Percentiles rank a stretch among this genome's conserved stretches.
Conservation (phyloP, 176 grass and related monocot genomes). For the Tillandsia fasciculata region DNA sequence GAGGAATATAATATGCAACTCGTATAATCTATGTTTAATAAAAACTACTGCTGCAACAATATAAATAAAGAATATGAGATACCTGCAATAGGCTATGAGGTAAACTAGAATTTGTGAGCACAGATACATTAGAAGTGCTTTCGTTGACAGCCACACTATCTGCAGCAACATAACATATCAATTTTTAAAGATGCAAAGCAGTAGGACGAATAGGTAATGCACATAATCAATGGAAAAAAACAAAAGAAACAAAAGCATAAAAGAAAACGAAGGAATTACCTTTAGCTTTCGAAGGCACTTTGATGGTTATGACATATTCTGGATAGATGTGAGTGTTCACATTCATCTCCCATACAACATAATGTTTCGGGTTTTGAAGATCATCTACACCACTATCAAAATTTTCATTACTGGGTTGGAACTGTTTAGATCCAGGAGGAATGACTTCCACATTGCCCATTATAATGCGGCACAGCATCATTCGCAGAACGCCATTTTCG, state of each 20-base stretch:
- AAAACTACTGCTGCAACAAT: slow-evolving; percentile 31
- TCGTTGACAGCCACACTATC: slow-evolving; percentile 46
- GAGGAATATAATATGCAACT: background rate
- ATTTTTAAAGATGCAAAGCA: slow-evolving; percentile 6
- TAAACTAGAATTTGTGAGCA: slow-evolving; percentile 58
- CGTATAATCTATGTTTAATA: slow-evolving; percentile 42
- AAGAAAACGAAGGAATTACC: slow-evolving; percentile 27
- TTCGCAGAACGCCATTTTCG: slow-evolving; percentile 63
- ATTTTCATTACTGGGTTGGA: slow-evolving; percentile 47
- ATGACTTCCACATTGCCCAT: slow-evolving; percentile 98
- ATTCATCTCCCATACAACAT: slow-evolving; percentile 91
- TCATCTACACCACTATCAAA: slow-evolving; percentile 97
- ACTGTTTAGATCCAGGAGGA: slow-evolving; percentile 71
- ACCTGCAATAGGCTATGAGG: slow-evolving; percentile 47
- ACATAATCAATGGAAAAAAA: slow-evolving; percentile 4
- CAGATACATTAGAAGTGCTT: slow-evolving; percentile 46
- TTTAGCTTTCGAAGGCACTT: slow-evolving; percentile 60
- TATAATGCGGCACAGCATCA: slow-evolving; percentile 93
- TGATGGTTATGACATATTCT: slow-evolving; percentile 80
- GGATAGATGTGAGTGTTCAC: slow-evolving; percentile 78
- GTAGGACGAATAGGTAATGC: slow-evolving; percentile 15
- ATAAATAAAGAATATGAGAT: slow-evolving; percentile 15
- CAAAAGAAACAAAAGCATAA: background rate
- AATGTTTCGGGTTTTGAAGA: slow-evolving; percentile 74
- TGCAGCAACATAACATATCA: slow-evolving; percentile 35